These are phyloP conservation scores for Xylariaceae sp. DNA, from an alignment of 2,329 filamentous ascomycete species.

Conservation along the genomic window DNA sequence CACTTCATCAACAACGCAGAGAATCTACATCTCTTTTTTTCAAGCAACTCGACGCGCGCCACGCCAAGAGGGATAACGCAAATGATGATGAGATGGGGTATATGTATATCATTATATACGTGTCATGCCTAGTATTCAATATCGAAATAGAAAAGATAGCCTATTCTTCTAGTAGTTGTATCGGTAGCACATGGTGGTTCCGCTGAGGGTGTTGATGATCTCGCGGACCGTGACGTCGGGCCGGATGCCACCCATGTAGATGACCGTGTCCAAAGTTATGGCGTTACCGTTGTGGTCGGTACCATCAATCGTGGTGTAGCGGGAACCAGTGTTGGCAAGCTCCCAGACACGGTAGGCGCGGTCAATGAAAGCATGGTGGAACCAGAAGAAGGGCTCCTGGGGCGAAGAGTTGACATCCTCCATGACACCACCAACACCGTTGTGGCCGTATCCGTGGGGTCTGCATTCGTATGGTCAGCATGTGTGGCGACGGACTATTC, in stretches of 20 bases:
- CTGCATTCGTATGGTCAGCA: conserved; percentile 7
- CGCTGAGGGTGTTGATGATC: conserved; percentile 15
- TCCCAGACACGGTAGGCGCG: conserved; percentile 18
- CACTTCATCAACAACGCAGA: too few species aligned
- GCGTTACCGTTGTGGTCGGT: conserved; percentile 14
- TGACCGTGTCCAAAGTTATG: conserved; percentile 10
- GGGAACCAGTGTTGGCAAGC: conserved; percentile 11
- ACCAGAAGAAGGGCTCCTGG: conserved; percentile 19
- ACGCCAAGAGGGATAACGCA: too few species aligned
- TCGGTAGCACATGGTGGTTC: conserved; percentile 13
- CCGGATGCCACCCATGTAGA: conserved; percentile 14
- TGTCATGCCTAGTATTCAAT: too few species aligned
- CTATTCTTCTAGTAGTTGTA: conserved; percentile 15
- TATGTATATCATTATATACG: too few species aligned
- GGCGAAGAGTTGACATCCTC: conserved; percentile 18
- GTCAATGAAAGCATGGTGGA: conserved; percentile 20
- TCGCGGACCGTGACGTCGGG: conserved; percentile 15
- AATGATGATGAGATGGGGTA: too few species aligned
- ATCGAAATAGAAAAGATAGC: too few species aligned
- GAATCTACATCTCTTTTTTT: too few species aligned
- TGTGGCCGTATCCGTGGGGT: conserved; percentile 19
- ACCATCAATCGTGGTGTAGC: conserved; percentile 17
- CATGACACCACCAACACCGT: conserved; percentile 19
- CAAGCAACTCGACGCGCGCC: too few species aligned
- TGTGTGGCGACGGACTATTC: neutral